Evolutionary conservation across 495 filamentous ascomycete species (phyloP), one percentile per base, ranked within the genome.

Genomic region (Annulohypoxylon moriforme): DNA sequence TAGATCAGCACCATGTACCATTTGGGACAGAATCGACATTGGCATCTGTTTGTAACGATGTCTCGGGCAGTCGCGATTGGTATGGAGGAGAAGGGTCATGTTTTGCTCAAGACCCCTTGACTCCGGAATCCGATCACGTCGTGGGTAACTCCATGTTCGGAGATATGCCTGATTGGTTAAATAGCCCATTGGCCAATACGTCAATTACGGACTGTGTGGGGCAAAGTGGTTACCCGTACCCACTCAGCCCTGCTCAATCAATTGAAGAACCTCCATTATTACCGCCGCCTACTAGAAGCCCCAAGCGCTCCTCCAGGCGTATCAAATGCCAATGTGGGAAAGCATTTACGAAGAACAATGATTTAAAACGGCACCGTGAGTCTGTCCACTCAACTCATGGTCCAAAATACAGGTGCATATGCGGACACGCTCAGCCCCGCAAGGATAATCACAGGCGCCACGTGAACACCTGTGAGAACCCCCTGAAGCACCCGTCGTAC

Each of bases 371-470:
- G 25, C 44, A 49, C 16, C 7, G 0, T 7, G 18, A 49, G 44
- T 49, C 20, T 9, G 20, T 24, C 8, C 50, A 53, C 25, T 11
- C 1, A 7, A 33, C 4, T 33, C 9, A 29, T 13, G 29, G 18
- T 10, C 50, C 50, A 16, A 53, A 33, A 11, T n/a, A 53, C 25
- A 11, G 29, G 5, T 53, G 50, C 50, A 24, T 18, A 3, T 53
- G 50, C n/a, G 50, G 50, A 9, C 11, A 53, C 5, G 50, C 27
- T 22, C 50, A 53, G 16, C 10, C n/a, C 24, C 50, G 50, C 13
- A 53, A 53, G 4, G 50, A 53, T 25, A 53, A 53, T 16, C n/a
- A 53, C 10, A 53, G 16, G 11, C 50, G 50, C 11, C 50, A 53
- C 14, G 50, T 33, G 25, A 33, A 4, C 3, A 16, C 10, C 25